These are phyloP conservation scores for Rubroboletus pulcherrimus DNA, from an alignment of 768 basidiomycete genomes.

Conservation along the genomic window DNA sequence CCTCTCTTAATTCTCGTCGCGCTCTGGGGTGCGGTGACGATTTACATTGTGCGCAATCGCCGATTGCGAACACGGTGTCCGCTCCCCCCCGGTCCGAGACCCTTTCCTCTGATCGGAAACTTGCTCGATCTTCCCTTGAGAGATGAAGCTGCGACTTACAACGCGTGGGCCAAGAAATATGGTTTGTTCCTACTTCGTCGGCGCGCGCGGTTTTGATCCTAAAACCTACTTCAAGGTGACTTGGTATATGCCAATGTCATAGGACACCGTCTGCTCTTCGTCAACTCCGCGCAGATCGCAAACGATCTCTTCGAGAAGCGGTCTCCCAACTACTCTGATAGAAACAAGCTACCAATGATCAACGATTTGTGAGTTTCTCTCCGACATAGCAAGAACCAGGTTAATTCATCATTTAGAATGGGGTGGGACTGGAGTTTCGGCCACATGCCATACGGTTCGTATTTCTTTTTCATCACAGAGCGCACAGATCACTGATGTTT, in stretches of 20 bases:
- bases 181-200: conserved; percentile 20
- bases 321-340: conserved; percentile 54
- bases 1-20: conserved; percentile 17
- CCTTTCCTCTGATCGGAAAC: conserved; percentile 53
- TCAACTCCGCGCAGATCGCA: conserved; percentile 45
- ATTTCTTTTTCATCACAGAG: neutral
- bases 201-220: neutral
- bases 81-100: conserved; percentile 53
- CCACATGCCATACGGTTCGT: conserved; percentile 49
- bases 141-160: conserved; percentile 40
- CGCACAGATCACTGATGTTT: neutral
- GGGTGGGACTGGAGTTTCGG: conserved; percentile 51
- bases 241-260: conserved; percentile 51
- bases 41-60: conserved; percentile 17
- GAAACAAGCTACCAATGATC: conserved; percentile 45
- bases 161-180: conserved; percentile 37
- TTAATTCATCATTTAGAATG: conserved; percentile 34
- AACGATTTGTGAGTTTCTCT: conserved; percentile 40
- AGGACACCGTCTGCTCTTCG: conserved; percentile 45
- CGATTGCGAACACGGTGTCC: conserved; percentile 26
- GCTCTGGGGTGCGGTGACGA: conserved; percentile 18
- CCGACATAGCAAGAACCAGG: neutral
- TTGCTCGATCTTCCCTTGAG: conserved; percentile 42
- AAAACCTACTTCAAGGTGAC: conserved; percentile 35
- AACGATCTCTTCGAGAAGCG: conserved; percentile 56